Evolutionary conservation across 2,329 filamentous ascomycete species (phyloP).

Genomic region (Triangularia verruculosa): DNA sequence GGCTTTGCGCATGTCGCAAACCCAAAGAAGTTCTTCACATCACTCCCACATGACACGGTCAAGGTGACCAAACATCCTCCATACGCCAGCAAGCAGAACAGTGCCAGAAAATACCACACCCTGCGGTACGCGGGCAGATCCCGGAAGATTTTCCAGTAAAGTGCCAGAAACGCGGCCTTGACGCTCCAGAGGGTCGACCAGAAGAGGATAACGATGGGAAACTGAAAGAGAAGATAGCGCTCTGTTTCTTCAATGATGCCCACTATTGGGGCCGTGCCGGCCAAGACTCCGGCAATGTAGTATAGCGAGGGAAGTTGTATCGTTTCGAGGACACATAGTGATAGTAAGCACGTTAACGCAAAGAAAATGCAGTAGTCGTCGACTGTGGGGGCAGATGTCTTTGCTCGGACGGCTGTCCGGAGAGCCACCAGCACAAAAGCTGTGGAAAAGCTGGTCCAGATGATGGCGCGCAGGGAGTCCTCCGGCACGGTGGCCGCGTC

Average conservation of each 20-base stretch:
- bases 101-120: slow-evolving; percentile 29
- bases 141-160: slow-evolving; percentile 31
- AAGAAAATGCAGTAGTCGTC: slow-evolving; percentile 35
- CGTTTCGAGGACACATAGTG: slow-evolving; percentile 30
- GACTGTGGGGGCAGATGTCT: slow-evolving; percentile 13
- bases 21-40: slow-evolving; percentile 29
- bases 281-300: slow-evolving; percentile 27
- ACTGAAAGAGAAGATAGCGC: slow-evolving; percentile 30
- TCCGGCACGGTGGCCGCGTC: not conserved
- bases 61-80: slow-evolving; percentile 29
- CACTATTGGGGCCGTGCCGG: slow-evolving; percentile 19
- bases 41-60: slow-evolving; percentile 28
- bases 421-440: slow-evolving; percentile 31
- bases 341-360: slow-evolving; percentile 29
- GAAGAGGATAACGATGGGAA: slow-evolving; percentile 32
- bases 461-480: slow-evolving; percentile 28
- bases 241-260: slow-evolving; percentile 25
- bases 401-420: slow-evolving; percentile 31
- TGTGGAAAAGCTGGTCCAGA: slow-evolving; percentile 31
- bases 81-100: slow-evolving; percentile 30
- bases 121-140: slow-evolving; percentile 29
- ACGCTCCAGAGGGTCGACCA: slow-evolving; percentile 34
- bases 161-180: slow-evolving; percentile 31
- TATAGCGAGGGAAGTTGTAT: slow-evolving; percentile 29
- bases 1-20: slow-evolving; percentile 26